Evolutionary conservation across 352 stramenopile species (phyloP), one percentile per base, ranked within the genome.

Genomic region (Globisporangium irregulare): DNA sequence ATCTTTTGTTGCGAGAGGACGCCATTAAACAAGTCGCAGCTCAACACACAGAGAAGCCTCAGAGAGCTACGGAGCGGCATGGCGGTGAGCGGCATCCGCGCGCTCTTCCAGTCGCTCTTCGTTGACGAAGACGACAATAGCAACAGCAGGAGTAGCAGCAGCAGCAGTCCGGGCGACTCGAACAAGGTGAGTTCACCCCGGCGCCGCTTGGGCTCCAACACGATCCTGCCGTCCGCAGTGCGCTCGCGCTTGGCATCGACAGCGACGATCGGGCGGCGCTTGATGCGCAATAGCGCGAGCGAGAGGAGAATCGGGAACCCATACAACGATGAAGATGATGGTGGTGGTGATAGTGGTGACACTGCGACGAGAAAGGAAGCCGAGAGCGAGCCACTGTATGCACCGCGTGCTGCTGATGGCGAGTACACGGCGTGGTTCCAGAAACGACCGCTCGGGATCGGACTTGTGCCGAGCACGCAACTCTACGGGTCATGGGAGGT

Each of bases 401-500:
- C 60, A 12, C 69, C 80, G 7, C 85, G 78, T 59, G 71, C 67
- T 15, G 74, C 89, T 0, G 83, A 92, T 24, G 83, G 83, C 57
- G 83, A 92, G 71, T 92, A 84, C 74, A 90, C 85, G 54, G 81
- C 82, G 27, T 87, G 77, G 59, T 92, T 93, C 66, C 63, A 72
- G 43, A 72, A 66, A 41, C 89, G 89, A 59, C 86, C 86, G 43
- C 78, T 93, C 24, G 86, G 86, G 18, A 78, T 93, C 60, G 86
- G 83, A 10, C 83, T 93, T 68, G 83, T 93, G 68, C 86, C 86
- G 20, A 91, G 81, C 66, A 90, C 86, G 64, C 86, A 92, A 65
- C 78, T 93, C 50, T 93, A 93, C 66, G 86, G 86, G 1, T 79
- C 82, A 20, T 93, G 86, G 86, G 86, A 93, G 60, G 80, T 92